Evolutionary conservation across 108 stramenopile genomes (phyloP), one percentile per base, ranked within the genome.

Genomic region (Seminavis robusta): DNA sequence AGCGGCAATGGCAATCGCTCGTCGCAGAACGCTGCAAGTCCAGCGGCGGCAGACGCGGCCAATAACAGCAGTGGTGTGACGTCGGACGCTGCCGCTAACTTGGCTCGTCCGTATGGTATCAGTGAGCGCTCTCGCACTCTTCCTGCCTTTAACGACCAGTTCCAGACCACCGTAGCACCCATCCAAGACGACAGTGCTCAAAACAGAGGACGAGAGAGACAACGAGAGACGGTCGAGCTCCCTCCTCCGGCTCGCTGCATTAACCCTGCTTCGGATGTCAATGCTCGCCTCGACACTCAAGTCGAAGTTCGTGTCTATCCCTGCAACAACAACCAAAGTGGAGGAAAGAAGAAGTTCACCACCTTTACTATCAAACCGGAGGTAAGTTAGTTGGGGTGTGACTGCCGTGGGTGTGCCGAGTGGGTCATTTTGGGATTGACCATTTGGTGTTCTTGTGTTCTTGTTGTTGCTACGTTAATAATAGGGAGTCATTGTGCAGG

Each of bases 221-320:
- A 53, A 11, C 68, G 54, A 27, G 70, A 63, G 3, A 17, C 45
- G 16, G 45, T n/a, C 11, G 47, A n/a, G 17, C 50, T 26, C 8
- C 59, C 49, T 13, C 27, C 36, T n/a, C 77, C 78, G 10, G 66
- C 59, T 15, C 64, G 67, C 13, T 83, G 90, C 58, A 69, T 92
- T 66, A 92, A 92, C 55, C 90, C 84, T 25, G 84, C 84, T 11
- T 71, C 80, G 7, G 90, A 92, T 11, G 53, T 92, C 64, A 92
- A 92, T 29, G 67, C 86, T 48, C 73, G 86, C 39, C 70, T 92
- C 1, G 90, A 92, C 57, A 86, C 85, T 3, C 89, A 90, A 57
- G 90, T 92, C 8, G 90, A 92, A 65, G 86, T 92, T 16, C 71
- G 80, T 6, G 90, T 92, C 25, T 92, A 92, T 47, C 90, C 90